Evolutionary conservation across 2,329 filamentous ascomycete genomes (phyloP).

Genomic region (Fusarium sp.): DNA sequence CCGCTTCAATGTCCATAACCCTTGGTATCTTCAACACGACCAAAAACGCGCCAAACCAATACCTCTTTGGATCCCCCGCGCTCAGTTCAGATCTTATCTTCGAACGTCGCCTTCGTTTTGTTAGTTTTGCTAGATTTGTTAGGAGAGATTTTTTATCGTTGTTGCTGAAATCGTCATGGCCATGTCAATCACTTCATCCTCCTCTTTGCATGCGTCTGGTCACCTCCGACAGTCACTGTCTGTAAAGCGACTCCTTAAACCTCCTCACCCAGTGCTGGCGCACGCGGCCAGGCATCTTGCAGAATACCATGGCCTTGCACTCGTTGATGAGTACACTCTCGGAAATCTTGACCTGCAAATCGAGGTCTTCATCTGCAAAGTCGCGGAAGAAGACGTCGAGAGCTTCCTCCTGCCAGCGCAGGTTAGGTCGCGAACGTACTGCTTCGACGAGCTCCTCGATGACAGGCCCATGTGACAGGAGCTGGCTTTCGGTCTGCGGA

Average conservation of each 20-base stretch:
- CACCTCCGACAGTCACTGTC: not conserved
- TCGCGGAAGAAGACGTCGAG: constrained; percentile 71
- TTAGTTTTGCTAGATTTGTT: constrained; percentile 5
- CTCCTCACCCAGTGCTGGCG: constrained; percentile 68
- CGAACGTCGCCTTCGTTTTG: constrained; percentile 4
- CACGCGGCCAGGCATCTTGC: constrained; percentile 67
- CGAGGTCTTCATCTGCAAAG: constrained; percentile 67
- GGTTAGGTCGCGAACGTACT: constrained; percentile 52
- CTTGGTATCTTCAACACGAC: constrained; percentile 42
- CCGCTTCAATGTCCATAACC: constrained; percentile 38
- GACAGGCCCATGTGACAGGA: constrained; percentile 32
- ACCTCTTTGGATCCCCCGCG: constrained; percentile 21
- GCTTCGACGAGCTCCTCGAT: constrained; percentile 58
- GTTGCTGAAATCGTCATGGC: not conserved
- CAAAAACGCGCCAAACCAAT: constrained; percentile 38
- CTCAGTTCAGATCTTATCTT: constrained; percentile 1
- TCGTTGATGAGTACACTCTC: constrained; percentile 70
- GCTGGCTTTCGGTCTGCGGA: constrained; percentile 36
- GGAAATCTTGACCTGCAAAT: constrained; percentile 70
- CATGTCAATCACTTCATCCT: not conserved
- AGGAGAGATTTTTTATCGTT: constrained; percentile 9
- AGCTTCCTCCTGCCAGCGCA: constrained; percentile 68
- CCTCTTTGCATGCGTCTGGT: not conserved
- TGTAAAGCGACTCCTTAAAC: constrained; percentile 55
- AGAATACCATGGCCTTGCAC: constrained; percentile 71